phyloP scores from a whole-genome alignment of 306 rosid species.

The Rubus parviflorus region DNA sequence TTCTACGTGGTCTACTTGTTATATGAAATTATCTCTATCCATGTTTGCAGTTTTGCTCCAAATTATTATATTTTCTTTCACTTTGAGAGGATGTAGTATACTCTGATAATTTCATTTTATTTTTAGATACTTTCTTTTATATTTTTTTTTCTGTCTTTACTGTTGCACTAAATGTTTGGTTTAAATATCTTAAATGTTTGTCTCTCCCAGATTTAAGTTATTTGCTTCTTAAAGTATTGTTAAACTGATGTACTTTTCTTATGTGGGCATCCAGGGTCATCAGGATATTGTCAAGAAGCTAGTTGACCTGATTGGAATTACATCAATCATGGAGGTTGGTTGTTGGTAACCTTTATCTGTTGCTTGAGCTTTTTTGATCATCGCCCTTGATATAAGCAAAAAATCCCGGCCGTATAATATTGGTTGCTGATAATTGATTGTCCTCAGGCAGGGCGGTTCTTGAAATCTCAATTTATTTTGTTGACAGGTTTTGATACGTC shows the following conservation, averaged over 20 bases:
- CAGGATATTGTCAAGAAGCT: conserved; percentile 79
- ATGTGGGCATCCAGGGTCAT: conserved; percentile 61
- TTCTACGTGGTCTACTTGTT: background rate
- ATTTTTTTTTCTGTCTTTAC: background rate
- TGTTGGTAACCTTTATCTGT: conserved; percentile 26
- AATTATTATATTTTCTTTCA: too few relatives aligned
- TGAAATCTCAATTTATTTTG: conserved; percentile 17
- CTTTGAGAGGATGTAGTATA: too few relatives aligned
- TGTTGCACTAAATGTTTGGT: background rate
- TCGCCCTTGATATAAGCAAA: background rate
- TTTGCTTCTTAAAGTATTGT: background rate
- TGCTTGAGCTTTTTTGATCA: conserved; percentile 17
- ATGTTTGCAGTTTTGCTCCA: too few relatives aligned
- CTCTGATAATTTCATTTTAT: too few relatives aligned
- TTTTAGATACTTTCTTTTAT: too few relatives aligned
- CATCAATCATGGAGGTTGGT: conserved; percentile 98
- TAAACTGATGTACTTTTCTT: conserved; percentile 26
- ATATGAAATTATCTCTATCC: background rate
- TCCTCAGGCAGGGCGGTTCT: background rate
- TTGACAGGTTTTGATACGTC: conserved; percentile 84
- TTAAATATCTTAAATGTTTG: background rate
- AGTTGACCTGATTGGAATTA: conserved; percentile 95
- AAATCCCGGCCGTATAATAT: background rate
- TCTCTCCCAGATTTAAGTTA: background rate
- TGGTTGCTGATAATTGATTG: conserved; percentile 8